Percentiles rank a stretch among this genome's conserved stretches.
phyloP scores from a whole-genome alignment of 139 green algal species.

The Pycnococcus provasolii region DNA sequence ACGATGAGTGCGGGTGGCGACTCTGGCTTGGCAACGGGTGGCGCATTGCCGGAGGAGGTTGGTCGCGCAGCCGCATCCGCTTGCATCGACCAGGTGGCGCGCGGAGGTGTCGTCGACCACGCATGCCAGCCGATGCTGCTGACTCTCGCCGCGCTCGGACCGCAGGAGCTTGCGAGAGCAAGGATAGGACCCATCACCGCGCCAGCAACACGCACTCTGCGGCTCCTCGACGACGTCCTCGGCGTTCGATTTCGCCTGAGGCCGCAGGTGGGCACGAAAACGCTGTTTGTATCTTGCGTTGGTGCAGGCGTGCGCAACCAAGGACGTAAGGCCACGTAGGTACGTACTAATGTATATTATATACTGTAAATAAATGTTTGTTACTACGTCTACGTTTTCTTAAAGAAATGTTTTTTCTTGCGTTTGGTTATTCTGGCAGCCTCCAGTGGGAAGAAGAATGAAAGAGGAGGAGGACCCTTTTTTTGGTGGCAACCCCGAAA shows the following conservation, averaged over 20 bases:
- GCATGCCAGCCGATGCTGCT: conserved; percentile 64
- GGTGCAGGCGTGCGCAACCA: conserved; percentile 80
- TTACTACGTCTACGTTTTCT: no score
- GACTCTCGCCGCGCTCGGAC: conserved; percentile 71
- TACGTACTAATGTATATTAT: background rate
- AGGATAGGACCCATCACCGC: conserved; percentile 79
- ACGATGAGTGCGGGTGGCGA: background rate
- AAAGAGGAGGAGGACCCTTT: no score
- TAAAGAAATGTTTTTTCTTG: no score
- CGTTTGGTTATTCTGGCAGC: no score
- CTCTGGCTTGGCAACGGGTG: background rate
- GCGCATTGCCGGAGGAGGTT: conserved; percentile 73
- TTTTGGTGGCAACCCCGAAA: no score
- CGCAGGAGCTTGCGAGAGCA: conserved; percentile 67
- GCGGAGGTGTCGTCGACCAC: conserved; percentile 77
- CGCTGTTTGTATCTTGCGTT: conserved; percentile 83
- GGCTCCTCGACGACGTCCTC: conserved; percentile 78
- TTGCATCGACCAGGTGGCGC: conserved; percentile 77
- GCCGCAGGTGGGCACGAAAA: conserved; percentile 67
- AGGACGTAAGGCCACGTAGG: conserved; percentile 35
- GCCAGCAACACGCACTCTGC: conserved; percentile 69
- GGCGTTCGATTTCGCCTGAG: conserved; percentile 77
- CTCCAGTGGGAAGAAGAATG: no score
- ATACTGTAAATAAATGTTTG: no score
- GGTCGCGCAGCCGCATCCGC: conserved; percentile 54